These are phyloP conservation scores for Picea mariana DNA, from an alignment of 83 land plant genomes.

Conservation along the genomic window DNA sequence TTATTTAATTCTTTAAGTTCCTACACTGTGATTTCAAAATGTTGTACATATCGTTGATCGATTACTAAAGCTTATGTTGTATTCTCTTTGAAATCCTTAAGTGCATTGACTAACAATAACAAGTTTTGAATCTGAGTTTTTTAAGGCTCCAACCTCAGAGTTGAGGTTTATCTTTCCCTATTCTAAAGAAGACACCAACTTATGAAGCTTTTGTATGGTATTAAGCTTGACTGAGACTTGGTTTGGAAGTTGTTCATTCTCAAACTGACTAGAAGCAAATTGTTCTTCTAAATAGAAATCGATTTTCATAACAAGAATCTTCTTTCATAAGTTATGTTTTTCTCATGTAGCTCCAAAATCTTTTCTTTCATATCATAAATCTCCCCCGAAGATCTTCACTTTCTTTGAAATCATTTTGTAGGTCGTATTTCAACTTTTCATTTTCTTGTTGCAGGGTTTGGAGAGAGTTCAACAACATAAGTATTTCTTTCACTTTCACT, in stretches of 20 bases:
- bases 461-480: background rate
- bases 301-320: too few species aligned
- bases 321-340: background rate
- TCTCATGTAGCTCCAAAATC: conserved; percentile 2
- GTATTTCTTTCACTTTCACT: background rate
- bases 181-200: background rate
- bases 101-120: background rate
- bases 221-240: background rate
- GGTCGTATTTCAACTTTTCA: background rate
- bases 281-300: background rate
- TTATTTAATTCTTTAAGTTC: too few species aligned
- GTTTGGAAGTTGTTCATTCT: too few species aligned
- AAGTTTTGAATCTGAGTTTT: background rate
- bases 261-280: background rate
- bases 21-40: too few species aligned
- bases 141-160: background rate
- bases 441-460: conserved; percentile 1
- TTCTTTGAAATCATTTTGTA: background rate
- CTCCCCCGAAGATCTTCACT: background rate
- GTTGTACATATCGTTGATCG: too few species aligned
- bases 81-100: conserved; percentile 1
- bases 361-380: background rate
- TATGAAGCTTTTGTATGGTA: background rate
- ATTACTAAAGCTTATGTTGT: background rate
- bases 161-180: conserved; percentile 2